Percentiles rank a stretch among this genome's conserved stretches.
These are phyloP conservation scores for Puccinia polysora DNA, from an alignment of 1,284 basidiomycete species.

Conservation along the genomic window DNA sequence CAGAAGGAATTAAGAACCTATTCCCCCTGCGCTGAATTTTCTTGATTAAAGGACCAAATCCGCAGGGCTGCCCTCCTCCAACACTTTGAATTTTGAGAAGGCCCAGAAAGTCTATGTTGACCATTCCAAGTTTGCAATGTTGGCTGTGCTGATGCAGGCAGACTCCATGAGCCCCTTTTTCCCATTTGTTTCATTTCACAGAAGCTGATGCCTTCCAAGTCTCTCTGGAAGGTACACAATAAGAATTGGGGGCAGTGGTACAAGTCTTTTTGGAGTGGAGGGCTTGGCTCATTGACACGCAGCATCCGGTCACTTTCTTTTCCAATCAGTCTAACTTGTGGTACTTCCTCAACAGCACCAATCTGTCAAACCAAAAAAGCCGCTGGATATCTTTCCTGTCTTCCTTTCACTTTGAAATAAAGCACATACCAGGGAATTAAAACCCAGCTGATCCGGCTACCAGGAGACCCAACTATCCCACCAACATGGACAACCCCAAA, in stretches of 20 bases:
- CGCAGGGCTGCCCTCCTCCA: not conserved
- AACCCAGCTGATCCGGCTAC: constrained; percentile 13
- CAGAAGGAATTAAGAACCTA: not conserved
- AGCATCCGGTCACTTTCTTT: not conserved
- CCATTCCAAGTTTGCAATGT: constrained; percentile 43
- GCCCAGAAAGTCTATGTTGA: constrained; percentile 51
- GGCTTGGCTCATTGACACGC: constrained; percentile 9
- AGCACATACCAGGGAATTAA: not conserved
- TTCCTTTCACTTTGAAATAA: not conserved
- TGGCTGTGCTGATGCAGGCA: constrained; percentile 43
- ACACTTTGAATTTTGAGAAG: constrained; percentile 20
- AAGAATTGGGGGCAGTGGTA: constrained; percentile 10
- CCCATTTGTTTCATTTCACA: constrained; percentile 38
- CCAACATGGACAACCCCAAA: not conserved
- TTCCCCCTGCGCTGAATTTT: not conserved
- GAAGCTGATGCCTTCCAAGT: constrained; percentile 29
- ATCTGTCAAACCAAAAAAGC: not conserved
- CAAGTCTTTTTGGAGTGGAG: constrained; percentile 11
- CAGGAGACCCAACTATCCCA: not conserved
- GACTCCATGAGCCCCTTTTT: constrained; percentile 7
- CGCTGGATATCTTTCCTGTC: not conserved
- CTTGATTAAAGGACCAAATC: not conserved
- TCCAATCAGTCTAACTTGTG: constrained; percentile 16
- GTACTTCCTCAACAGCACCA: constrained; percentile 3
- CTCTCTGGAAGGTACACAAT: constrained; percentile 7